phyloP scores from a whole-genome alignment of 768 basidiomycete species.

The Mycena amicta region DNA sequence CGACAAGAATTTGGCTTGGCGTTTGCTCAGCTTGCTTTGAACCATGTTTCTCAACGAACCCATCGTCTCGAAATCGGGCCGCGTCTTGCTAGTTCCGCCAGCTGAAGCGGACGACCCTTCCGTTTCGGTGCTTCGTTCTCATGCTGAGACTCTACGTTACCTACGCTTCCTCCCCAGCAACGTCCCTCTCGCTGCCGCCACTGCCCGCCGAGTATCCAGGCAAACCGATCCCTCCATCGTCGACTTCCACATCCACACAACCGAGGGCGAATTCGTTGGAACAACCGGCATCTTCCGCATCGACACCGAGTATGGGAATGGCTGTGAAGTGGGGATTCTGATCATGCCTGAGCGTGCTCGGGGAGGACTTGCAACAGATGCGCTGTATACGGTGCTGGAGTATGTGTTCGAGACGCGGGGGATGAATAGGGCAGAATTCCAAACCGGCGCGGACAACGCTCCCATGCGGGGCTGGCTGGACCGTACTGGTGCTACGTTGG shows the following conservation, averaged over 20 bases:
- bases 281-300: conserved; percentile 44
- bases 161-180: conserved; percentile 42
- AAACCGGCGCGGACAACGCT: conserved; percentile 44
- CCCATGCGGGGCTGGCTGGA: conserved; percentile 53
- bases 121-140: conserved; percentile 38
- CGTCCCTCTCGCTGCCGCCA: conserved; percentile 38
- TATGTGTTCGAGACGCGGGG: conserved; percentile 46
- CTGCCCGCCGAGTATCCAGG: conserved; percentile 37
- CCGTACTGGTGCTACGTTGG: conserved; percentile 40
- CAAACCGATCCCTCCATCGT: conserved; percentile 35
- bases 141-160: conserved; percentile 41
- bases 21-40: too few relatives aligned
- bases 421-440: conserved; percentile 46
- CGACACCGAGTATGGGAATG: conserved; percentile 32
- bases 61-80: conserved; percentile 26
- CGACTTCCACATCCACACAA: conserved; percentile 42
- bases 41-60: conserved; percentile 10
- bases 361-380: conserved; percentile 45
- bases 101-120: conserved; percentile 37
- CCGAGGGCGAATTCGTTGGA: conserved; percentile 37
- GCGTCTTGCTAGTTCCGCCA: conserved; percentile 40
- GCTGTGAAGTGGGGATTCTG: conserved; percentile 48
- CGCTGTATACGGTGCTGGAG: conserved; percentile 42
- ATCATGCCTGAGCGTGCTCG: conserved; percentile 41
- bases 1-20: too few relatives aligned